Evolutionary conservation across 371 early-diverging fungal species (phyloP), one percentile per base, ranked within the genome.

Genomic region (Chytridium lagenaria): DNA sequence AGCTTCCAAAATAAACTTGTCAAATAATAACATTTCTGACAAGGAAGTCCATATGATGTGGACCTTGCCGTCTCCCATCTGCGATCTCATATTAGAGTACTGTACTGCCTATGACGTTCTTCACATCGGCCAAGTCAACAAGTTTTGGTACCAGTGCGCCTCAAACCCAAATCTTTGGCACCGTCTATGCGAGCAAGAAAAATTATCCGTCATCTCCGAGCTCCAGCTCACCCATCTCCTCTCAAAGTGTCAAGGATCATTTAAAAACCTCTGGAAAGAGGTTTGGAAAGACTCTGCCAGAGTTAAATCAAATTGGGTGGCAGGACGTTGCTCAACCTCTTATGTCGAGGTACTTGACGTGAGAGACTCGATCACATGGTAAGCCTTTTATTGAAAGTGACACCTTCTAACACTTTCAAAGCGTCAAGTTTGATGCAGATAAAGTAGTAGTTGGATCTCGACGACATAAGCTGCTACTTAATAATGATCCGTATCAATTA

Each of bases 361-460:
- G 19, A 10, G 70, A 36, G 74, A 74, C 39, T 44, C 69, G 30
- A 55, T 74, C 30, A 69, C 74, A 23, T 74, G 74, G 74, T 74
- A 30, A 22, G 67, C 16, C 30, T 26, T 22, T 26, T 26, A 5
- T 10, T 22, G 26, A 19, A 44, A 44, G 44, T 7, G 44, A 19
- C 44, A 15, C 23, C 23, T 52, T 22, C 55, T 26, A 15, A 23
- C 33, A 1, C 12, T 22, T n/a, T 68, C 33, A 10, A 37, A 78
- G 78, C 59, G 55, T 78, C 50, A 57, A 55, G 52, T 75, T 72
- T 59, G 73, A 78, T 64, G 22, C 67, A n/a, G 78, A 75, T 67
- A 72, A 73, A 57, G 64, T 78, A 7, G 31, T 78, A 12, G 37
- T 78, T 23, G 78, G 78, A 19, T 72, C 75, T 7, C 63, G 78